Base-by-base conservation (phyloP, 495 filamentous ascomycete species). In the Trichoderma orchidacearum region DNA sequence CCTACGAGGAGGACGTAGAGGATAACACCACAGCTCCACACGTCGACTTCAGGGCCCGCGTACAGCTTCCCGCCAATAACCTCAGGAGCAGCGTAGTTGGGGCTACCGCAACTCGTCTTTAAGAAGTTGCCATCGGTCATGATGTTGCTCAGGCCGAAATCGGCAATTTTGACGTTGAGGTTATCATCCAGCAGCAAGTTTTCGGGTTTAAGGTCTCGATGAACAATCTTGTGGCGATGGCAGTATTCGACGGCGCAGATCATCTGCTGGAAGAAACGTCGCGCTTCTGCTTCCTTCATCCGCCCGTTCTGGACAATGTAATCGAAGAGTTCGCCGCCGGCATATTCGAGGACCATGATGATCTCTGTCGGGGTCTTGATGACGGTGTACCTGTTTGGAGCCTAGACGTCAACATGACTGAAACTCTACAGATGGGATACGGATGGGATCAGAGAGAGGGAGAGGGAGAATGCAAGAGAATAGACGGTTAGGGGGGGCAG, bases 121-220 rank as follows among this genome's bases (percentile, higher is more conserved):
- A 98, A 80, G 69, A 98, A 98, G 65, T 97, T 98, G 8, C 93
- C 93, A 63, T 98, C 93, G 8, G 93, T 96, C 92, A 98, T 97
- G 70, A 98, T 97, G 65, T 98, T 98, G 73, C 92, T 96, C 54
- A 98, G 74, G 55, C 93, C 93, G 62, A 98, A 98, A 73, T 98
- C 93, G 54, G 93, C 93, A 69, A 98, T 97, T 75, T 98, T 98
- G 63, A 98, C 93, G 64, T 96, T 96, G 64, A 96, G 85, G 51
- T 90, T 79, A 58, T 89, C 85, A 70, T 98, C 93, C 59, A 98
- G 83, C 45, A 98, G 78, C 27, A 98, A 73, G 67, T 98, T 98
- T 79, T 98, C 93, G 5, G 93, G 93, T 68, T 98, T 98, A 60
- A 98, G 73, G 70, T 98, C 93, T 68, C 93, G 85, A 70, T 98